Base-by-base conservation (phyloP, 148 eudicot species). In the Rhododendron williamsianum region DNA sequence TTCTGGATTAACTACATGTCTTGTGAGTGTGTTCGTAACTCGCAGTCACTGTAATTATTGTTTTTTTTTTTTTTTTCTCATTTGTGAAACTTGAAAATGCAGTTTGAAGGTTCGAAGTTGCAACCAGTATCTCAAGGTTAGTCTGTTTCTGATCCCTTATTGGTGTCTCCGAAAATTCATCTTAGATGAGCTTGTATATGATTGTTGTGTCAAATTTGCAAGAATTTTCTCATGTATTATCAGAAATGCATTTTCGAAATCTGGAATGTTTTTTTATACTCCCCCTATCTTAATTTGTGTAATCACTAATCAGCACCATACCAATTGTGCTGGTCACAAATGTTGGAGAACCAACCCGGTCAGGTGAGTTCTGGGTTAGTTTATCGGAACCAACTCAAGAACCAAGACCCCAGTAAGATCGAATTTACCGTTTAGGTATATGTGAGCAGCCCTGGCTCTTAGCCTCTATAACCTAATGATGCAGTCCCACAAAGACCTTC, bases 81-180 rank as follows among this genome's bases (percentile, higher is more conserved):
- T 79, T 33, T 83, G 16, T 33, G 65, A 30, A 86, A 81, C 49
- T 56, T 16, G 69, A 74, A 83, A 77, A 82, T 86, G 85, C 89
- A 93, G 98, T 72, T 43, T 58, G 88, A 82, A 87, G 86, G 84
- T 76, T 58, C 45, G 56, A 88, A 85, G 80, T 79, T 56, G 77
- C 88, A 78, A 83, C 43, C 88, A 67, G 46, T 56, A 81, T 43
- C 41, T 69, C 87, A 87, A 92, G 94, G 95, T 94, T 84, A 69
- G 82, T 81, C 88, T 84, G 58, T 60, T 49, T 72, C 58, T 85
- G 38, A 56, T 82, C 46, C 36, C 25, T 84, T 85, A 2, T 45
- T 13, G 83, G 83, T 86, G 51, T 48, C 27, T 78, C 2, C 9
- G 10, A 38, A 33, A 36, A 18, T 43, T n/a, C 51, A 78, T 52